Conservation (phyloP, 2,329 filamentous ascomycete species). For the Alternaria longipes region DNA sequence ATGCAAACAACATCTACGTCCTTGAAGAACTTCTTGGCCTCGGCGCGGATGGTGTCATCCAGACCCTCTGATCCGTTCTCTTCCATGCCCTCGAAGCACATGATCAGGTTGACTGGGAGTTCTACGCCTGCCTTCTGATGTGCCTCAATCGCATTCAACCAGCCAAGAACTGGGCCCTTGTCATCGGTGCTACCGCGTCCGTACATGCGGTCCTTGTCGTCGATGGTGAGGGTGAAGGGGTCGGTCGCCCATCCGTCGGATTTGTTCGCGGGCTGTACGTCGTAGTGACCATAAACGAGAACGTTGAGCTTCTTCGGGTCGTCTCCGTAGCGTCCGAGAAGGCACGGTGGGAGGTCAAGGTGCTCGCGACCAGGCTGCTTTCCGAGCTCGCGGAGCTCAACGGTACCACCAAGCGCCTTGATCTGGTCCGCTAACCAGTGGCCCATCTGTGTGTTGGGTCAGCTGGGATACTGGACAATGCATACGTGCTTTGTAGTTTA, state of each 20-base stretch:
- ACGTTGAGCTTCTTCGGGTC: conserved; percentile 95
- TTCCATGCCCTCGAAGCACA: conserved; percentile 99
- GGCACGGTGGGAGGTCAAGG: conserved; percentile 89
- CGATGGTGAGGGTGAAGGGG: conserved; percentile 87
- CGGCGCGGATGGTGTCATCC: conserved; percentile 90
- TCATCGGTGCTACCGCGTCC: conserved; percentile 96
- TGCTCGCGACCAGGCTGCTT: conserved; percentile 92
- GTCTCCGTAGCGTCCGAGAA: conserved; percentile 90
- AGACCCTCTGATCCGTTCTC: conserved; percentile 97
- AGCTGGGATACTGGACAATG: background rate
- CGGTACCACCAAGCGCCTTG: conserved; percentile 81
- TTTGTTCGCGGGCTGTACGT: conserved; percentile 93
- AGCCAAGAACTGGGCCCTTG: conserved; percentile 96
- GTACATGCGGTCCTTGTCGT: conserved; percentile 93
- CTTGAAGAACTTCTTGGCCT: conserved; percentile 94
- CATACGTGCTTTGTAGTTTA: background rate
- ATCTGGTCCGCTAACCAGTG: conserved; percentile 88
- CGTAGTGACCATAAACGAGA: conserved; percentile 97
- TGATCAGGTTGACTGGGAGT: conserved; percentile 95
- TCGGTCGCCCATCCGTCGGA: conserved; percentile 96
- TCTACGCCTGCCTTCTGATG: conserved; percentile 95
- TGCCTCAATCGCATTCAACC: conserved; percentile 97
- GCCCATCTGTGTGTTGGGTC: conserved; percentile 71
- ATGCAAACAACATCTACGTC: conserved; percentile 97
- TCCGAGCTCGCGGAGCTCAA: conserved; percentile 86